Evolutionary conservation across 2,329 filamentous ascomycete genomes (phyloP).

Genomic region (Harringtonia lauricola): DNA sequence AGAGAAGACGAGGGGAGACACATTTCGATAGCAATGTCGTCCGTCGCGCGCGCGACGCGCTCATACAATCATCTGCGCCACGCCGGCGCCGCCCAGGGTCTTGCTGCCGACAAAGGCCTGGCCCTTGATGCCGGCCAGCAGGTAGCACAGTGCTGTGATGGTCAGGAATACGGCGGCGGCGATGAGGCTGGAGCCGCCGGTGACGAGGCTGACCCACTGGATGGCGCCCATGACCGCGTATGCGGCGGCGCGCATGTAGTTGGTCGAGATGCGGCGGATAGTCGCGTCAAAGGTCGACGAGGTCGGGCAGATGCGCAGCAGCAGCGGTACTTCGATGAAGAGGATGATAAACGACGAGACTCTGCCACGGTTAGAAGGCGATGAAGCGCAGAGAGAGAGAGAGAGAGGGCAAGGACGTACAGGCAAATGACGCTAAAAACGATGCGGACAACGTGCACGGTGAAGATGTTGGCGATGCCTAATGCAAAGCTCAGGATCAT

Average conservation of each 20-base stretch:
- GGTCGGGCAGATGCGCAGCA: conserved; percentile 95
- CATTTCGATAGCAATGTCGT: too few species aligned
- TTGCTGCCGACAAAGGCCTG: conserved; percentile 89
- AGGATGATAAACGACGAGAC: conserved; percentile 62
- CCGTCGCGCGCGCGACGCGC: too few species aligned
- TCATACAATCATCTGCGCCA: conserved; percentile 97
- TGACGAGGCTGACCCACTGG: conserved; percentile 72
- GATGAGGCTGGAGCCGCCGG: conserved; percentile 60
- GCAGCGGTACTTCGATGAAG: conserved; percentile 84
- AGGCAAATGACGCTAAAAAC: conserved; percentile 41
- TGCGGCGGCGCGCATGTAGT: conserved; percentile 89
- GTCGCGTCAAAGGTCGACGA: conserved; percentile 78
- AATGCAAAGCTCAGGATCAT: conserved; percentile 62
- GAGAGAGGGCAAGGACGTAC: conserved; percentile 26
- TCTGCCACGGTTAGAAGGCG: conserved; percentile 26
- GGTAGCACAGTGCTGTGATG: conserved; percentile 71
- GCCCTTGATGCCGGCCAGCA: conserved; percentile 66
- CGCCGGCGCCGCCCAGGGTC: conserved; percentile 84
- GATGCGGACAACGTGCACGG: conserved; percentile 34
- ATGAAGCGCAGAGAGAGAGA: neutral
- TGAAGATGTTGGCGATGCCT: conserved; percentile 58
- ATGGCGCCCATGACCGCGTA: conserved; percentile 72
- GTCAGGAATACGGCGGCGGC: conserved; percentile 75
- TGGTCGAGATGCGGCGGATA: conserved; percentile 87
- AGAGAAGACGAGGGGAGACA: too few species aligned